Evolutionary conservation across 2,329 filamentous ascomycete species (phyloP).

Genomic region (Arthrobotrys entomopaga): DNA sequence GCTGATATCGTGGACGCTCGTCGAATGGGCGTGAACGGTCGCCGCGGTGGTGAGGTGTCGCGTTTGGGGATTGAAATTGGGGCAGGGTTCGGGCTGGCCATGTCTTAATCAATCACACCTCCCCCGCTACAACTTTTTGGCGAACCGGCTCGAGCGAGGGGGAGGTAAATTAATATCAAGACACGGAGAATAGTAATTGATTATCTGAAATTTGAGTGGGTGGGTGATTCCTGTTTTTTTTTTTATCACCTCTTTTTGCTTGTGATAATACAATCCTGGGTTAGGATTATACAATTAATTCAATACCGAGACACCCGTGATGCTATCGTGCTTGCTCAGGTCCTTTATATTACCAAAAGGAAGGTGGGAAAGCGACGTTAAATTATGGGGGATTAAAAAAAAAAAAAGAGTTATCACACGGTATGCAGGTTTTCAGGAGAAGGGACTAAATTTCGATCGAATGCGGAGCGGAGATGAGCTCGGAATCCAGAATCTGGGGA

Average conservation of each 20-base stretch:
- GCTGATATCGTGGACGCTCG: slow-evolving; percentile 25
- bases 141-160: slow-evolving; percentile 6
- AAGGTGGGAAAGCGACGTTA: slow-evolving; percentile 18
- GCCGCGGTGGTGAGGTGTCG: slow-evolving; percentile 18
- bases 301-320: slow-evolving; percentile 15
- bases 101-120: slow-evolving; percentile 19
- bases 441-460: slow-evolving; percentile 26
- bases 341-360: slow-evolving; percentile 23
- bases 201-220: slow-evolving; percentile 4
- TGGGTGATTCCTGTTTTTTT: slow-evolving; percentile 27
- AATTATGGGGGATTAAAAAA: slow-evolving; percentile 2
- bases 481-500: slow-evolving; percentile 25
- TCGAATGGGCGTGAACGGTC: slow-evolving; percentile 9
- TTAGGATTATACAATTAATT: background rate
- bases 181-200: slow-evolving; percentile 20
- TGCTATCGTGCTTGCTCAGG: slow-evolving; percentile 11
- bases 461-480: slow-evolving; percentile 38
- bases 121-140: slow-evolving; percentile 39
- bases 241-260: slow-evolving; percentile 24
- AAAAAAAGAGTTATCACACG: slow-evolving; percentile 2
- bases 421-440: slow-evolving; percentile 31
- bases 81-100: slow-evolving; percentile 35
- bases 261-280: slow-evolving; percentile 30
- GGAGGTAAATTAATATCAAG: slow-evolving; percentile 12
- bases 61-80: slow-evolving; percentile 28